Evolutionary conservation across 768 basidiomycete genomes (phyloP), one percentile per base, ranked within the genome.

Genomic region (Stropharia rugosoannulata): DNA sequence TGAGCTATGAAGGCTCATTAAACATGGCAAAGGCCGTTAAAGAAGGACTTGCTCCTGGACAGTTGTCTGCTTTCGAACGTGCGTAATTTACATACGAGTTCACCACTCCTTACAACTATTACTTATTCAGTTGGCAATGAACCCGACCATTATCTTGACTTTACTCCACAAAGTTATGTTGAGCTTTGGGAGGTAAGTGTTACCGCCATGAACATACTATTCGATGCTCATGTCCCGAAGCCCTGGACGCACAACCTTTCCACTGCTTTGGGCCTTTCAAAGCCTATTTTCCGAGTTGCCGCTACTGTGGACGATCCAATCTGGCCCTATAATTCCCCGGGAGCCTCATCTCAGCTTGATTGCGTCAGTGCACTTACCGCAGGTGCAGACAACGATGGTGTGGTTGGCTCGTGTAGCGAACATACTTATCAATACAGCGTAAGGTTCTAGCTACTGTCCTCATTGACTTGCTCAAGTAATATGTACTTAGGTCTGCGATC

Each of bases 391-490:
- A 59, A 62, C 6, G 74, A 66, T 27, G 63, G 68, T 53, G 77
- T 77, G n/a, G 77, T 78, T 11, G 71, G 68, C 46, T 72, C 69
- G 2, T 82, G 81, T 59, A 80, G 79, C 57, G 81, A 83, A 62
- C 81, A 81, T 53, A 80, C 79, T 1, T 80, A 82, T 58, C 80
- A 81, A 54, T 82, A 81, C 58, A 79, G 75, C 56, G 80, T 79
- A 57, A 59, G 76, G 63, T 27, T 32, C n/a, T 25, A 8, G 11
- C 46, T 19, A 10, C 10, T 47, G 8, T 15, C 42, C 18, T 43
- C 12, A 16, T 42, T 44, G 10, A 37, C 16, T 5, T 1, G 29
- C 22, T 27, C 16, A 18, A 36, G 10, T 36, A 35, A 38, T 37
- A 32, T 15, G 41, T n/a, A 49, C 54, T 32, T 48, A 75, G 73